Evolutionary conservation across 345 rosid genomes (phyloP).

Genomic region (Corchorus capsularis): DNA sequence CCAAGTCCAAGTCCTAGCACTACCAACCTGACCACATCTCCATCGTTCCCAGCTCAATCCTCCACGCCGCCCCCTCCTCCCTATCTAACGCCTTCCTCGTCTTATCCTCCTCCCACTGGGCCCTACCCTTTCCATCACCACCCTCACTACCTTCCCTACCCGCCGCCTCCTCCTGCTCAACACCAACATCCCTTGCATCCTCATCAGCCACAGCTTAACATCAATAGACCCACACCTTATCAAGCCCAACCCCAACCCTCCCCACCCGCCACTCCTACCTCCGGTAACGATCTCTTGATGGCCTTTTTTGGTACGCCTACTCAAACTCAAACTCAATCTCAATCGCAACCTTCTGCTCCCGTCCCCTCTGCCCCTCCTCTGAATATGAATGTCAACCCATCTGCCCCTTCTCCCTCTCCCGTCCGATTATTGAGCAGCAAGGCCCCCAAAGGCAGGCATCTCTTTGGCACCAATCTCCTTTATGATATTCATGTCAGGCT

Average conservation of each 20-base stretch:
- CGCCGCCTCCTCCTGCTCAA: conserved; percentile 11
- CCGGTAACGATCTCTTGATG: conserved; percentile 23
- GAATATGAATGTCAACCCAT: conserved; percentile 5
- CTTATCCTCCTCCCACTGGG: conserved; percentile 31
- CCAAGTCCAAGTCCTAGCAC: conserved; percentile 6
- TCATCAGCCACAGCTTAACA: conserved; percentile 2
- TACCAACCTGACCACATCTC: conserved; percentile 24
- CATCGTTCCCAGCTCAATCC: conserved; percentile 25
- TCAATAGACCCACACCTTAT: conserved; percentile 17
- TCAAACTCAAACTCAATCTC: conserved; percentile 18
- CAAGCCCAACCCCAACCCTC: conserved; percentile 18
- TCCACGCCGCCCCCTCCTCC: conserved; percentile 21
- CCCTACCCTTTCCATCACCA: conserved; percentile 26
- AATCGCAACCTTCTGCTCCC: conserved; percentile 18
- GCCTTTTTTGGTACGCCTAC: conserved; percentile 16
- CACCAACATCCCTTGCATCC: conserved; percentile 20
- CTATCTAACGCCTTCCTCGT: conserved; percentile 25
- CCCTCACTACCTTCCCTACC: conserved; percentile 27
- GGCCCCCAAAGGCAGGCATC: conserved; percentile 61
- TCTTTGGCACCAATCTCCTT: conserved; percentile 45
- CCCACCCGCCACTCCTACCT: conserved; percentile 15
- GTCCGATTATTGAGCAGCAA: conserved; percentile 54
- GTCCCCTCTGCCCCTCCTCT: conserved; percentile 28
- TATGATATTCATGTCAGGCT: conserved; percentile 63
- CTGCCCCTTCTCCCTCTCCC: conserved; percentile 24